Evolutionary conservation across 2,329 filamentous ascomycete genomes (phyloP), one percentile per base, ranked within the genome.

Genomic region (Colletotrichum tamarilloi): DNA sequence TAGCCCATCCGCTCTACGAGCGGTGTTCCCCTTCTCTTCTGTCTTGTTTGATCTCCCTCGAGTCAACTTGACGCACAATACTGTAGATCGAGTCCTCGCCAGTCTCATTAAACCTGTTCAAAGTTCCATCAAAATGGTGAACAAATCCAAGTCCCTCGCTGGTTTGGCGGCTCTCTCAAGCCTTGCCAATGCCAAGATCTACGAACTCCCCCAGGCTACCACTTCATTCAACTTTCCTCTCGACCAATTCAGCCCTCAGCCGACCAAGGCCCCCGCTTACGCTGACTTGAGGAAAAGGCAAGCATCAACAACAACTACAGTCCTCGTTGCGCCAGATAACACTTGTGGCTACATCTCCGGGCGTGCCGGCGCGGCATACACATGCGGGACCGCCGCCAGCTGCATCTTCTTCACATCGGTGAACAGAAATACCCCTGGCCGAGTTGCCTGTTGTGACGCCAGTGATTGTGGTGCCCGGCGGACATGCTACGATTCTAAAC

Each of bases 331-430:
- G 12, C 84, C 85, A 1, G 86, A 88, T 76, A 86, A 87, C 73
- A 87, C 85, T 0, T 89, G 87, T 72, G 87, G 87, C 74, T 89
- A 82, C 76, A 78, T 89, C 52, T 81, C 81, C 35, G 87, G 83
- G 38, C 80, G 79, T 32, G 67, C 80, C 14, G 85, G 80, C 24
- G 82, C 81, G 2, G 80, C 80, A 4, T 86, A 83, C 75, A 84
- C 80, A 14, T 88, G 87, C 74, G 77, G 76, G 16, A 74, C 62
- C 22, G 58, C 52, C 16, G 77, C 76, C 42, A 81, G 78, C 22
- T 88, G 87, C 64, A 83, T 84, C 46, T 81, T 88, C 64, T 78
- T 85, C 60, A 82, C 82, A 1, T 75, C 81, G 5, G 11, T 46
- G 30, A 24, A 24, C n/a, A 19, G 46, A 11, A 42, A 14, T n/a